These are phyloP conservation scores for Plasmodium ovale DNA, from an alignment of 169 alveolate genomes.

Conservation along the genomic window DNA sequence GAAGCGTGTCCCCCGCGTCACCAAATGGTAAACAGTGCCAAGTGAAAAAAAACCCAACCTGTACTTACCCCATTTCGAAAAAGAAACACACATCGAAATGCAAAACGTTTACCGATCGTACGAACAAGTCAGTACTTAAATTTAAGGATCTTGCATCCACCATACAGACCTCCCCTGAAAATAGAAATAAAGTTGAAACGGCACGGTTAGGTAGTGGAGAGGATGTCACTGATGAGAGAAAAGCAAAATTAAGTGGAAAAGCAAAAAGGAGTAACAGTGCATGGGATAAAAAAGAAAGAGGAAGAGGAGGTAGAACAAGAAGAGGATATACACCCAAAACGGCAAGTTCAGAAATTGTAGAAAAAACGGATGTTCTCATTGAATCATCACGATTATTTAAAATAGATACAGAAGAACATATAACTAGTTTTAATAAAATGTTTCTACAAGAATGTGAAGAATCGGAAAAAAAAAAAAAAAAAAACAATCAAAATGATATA, in stretches of 20 bases:
- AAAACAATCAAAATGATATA: slow-evolving; percentile 3
- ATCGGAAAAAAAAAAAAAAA: not conserved
- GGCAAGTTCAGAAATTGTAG: too few species aligned
- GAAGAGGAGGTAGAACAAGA: not conserved
- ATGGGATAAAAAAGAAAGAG: not conserved
- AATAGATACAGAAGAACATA: slow-evolving; percentile 10
- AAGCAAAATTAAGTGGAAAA: not conserved
- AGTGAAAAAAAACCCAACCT: not conserved
- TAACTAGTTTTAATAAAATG: slow-evolving; percentile 13
- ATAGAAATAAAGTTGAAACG: not conserved
- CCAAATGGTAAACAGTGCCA: not conserved
- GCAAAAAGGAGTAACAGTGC: not conserved
- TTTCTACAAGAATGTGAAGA: slow-evolving; percentile 10
- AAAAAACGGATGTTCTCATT: not conserved
- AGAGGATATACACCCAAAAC: not conserved
- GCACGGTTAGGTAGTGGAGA: not conserved
- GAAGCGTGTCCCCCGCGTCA: not conserved
- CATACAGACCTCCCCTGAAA: not conserved
- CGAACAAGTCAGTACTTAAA: not conserved
- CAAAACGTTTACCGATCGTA: not conserved
- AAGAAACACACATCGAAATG: not conserved
- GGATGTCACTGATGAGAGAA: not conserved
- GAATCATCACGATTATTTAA: slow-evolving; percentile 10
- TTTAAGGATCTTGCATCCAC: not conserved
- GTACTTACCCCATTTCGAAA: not conserved